Conservation (phyloP, 331 rosid species). For the Quercus phellos region DNA sequence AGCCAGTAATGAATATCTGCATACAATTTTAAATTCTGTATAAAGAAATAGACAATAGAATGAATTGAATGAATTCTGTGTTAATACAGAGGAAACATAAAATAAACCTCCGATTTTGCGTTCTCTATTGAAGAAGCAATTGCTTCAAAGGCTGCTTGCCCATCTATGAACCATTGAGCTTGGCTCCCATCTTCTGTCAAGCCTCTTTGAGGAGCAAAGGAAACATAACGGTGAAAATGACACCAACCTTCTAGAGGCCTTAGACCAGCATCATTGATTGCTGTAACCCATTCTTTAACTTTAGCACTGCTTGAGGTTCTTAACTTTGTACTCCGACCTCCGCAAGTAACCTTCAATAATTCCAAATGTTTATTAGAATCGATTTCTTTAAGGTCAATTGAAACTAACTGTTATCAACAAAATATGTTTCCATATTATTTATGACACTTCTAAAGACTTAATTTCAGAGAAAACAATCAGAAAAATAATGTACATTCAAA, state of each 20-base stretch:
- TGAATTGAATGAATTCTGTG: constrained; percentile 7
- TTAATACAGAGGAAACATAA: constrained; percentile 5
- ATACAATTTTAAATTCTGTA: constrained; percentile 29
- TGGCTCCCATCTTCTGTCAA: constrained; percentile 84
- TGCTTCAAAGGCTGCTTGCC: constrained; percentile 87
- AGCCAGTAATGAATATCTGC: constrained; percentile 96
- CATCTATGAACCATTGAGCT: constrained; percentile 97
- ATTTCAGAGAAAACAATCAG: background rate
- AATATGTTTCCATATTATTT: background rate
- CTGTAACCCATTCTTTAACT: constrained; percentile 94
- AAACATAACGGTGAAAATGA: constrained; percentile 91
- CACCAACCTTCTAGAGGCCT: constrained; percentile 99
- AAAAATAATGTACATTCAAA: background rate
- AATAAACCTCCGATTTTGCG: constrained; percentile 89
- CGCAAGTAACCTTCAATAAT: constrained; percentile 66
- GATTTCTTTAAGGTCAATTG: constrained; percentile 14
- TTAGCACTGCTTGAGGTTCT: constrained; percentile 64
- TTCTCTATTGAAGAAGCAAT: constrained; percentile 84
- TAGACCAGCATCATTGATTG: constrained; percentile 89
- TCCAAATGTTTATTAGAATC: constrained; percentile 15
- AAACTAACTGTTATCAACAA: background rate
- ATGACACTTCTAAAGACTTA: background rate
- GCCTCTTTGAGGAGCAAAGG: constrained; percentile 97
- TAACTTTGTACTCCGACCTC: constrained; percentile 68
- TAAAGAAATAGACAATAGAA: constrained; percentile 16